Evolutionary conservation across 1,139 yeast species (phyloP), one percentile per base, ranked within the genome.

Genomic region (Saccharomyces uvarum): DNA sequence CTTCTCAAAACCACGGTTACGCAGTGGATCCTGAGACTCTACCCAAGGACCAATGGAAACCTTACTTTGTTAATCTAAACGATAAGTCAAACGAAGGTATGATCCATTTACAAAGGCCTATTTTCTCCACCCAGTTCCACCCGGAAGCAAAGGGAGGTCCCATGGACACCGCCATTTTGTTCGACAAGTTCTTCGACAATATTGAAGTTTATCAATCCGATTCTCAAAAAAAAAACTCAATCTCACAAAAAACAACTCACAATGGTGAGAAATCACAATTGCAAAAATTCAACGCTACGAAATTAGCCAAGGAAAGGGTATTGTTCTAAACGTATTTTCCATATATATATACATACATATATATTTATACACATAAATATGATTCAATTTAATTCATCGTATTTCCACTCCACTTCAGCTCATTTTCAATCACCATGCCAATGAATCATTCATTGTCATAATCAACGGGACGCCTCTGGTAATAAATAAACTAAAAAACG

Each of bases 101-200:
- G 96, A 86, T 84, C 66, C 98, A 93, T 73, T 80, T 77, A 59
- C 70, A 81, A 48, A 85, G 82, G 70, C 99, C 99, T 52, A 86
- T 91, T 55, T 93, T 91, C 75, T 89, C 97, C 31, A 89, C 96
- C 2, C 99, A 93, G 73, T 93, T 93, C 81, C 99, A 93, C 71
- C 99, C 99, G 50, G 99, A 93, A 74, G 99, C 99, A 58, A 93
- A 91, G 77, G 99, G 99, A 63, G 99, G 99, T 64, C 99, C 99
- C 56, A 79, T 86, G 66, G 99, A 93, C 73, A 87, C 97, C 19
- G 80, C 88, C 4, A 88, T 84, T 73, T 77, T 93, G 72, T 93
- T 93, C 66, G 98, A 93, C 77, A 88, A 84, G 73, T 93, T 88
- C 74, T 84, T 93, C 66, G 81, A 77, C 49, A 79, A 86, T 67